A percentile compares a stretch with the other conserved stretches of the same genome.
phyloP scores from a whole-genome alignment of 257 asterid genomes.

The Orobanche coerulescens region DNA sequence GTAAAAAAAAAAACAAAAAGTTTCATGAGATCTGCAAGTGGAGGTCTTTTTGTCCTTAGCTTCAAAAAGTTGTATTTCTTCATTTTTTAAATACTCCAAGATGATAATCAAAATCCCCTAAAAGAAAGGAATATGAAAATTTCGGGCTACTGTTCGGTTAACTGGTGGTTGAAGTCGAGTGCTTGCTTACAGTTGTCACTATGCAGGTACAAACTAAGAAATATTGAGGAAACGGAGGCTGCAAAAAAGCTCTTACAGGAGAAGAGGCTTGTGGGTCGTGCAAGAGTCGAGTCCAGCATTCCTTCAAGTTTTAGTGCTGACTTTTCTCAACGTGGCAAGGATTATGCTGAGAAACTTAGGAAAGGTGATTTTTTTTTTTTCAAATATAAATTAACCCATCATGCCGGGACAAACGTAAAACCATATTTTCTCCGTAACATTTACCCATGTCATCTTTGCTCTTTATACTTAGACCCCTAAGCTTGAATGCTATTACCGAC shows the following conservation, averaged over 20 bases:
- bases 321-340: conserved; percentile 81
- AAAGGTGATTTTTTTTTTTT: conserved; percentile 44
- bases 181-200: conserved; percentile 17
- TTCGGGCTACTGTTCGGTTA: background rate
- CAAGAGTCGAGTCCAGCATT: conserved; percentile 56
- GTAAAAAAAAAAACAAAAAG: background rate
- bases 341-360: conserved; percentile 70
- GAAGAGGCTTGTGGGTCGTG: conserved; percentile 69
- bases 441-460: conserved; percentile 1
- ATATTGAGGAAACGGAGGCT: conserved; percentile 98
- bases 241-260: conserved; percentile 94
- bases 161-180: conserved; percentile 20
- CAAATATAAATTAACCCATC: background rate
- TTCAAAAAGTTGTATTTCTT: background rate
- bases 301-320: conserved; percentile 91
- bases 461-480: background rate
- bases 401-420: conserved; percentile 4
- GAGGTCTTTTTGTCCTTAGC: background rate
- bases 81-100: conserved; percentile 11
- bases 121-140: background rate
- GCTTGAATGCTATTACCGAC: background rate
- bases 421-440: conserved; percentile 6
- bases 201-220: conserved; percentile 73
- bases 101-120: background rate
- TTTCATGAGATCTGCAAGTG: background rate